phyloP scores from a whole-genome alignment of 2,329 filamentous ascomycete genomes.

The Aspergillus sp. region DNA sequence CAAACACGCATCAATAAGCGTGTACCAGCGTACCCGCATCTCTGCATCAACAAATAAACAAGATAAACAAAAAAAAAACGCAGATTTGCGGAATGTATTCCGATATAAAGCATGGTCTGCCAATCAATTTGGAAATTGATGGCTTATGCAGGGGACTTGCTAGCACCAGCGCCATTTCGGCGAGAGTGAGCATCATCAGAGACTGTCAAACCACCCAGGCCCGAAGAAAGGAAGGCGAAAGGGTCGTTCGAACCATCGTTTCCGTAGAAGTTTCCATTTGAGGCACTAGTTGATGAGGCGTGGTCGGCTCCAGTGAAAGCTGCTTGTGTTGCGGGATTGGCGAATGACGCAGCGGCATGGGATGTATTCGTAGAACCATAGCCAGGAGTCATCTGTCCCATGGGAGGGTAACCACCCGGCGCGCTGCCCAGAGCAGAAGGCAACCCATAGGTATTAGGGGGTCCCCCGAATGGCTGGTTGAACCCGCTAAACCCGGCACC shows the following conservation, averaged over 20 bases:
- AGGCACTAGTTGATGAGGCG: conserved; percentile 72
- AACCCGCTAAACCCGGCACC: conserved; percentile 67
- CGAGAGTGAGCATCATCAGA: conserved; percentile 46
- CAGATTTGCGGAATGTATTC: conserved; percentile 17
- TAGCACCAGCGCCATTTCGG: conserved; percentile 46
- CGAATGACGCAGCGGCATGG: conserved; percentile 83
- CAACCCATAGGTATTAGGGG: conserved; percentile 78
- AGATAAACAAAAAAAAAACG: conserved; percentile 8
- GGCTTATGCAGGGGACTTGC: conserved; percentile 46
- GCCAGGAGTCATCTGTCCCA: conserved; percentile 69
- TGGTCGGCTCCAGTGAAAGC: conserved; percentile 90
- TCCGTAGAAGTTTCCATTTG: conserved; percentile 70
- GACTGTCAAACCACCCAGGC: conserved; percentile 60
- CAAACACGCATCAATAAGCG: conserved; percentile 43
- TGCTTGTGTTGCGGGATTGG: conserved; percentile 89
- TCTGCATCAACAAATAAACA: conserved; percentile 38
- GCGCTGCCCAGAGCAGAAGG: conserved; percentile 81
- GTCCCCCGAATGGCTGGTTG: conserved; percentile 79
- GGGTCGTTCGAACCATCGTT: conserved; percentile 58
- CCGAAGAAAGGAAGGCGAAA: conserved; percentile 64
- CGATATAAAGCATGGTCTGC: conserved; percentile 8
- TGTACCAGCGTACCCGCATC: conserved; percentile 39
- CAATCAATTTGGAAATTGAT: neutral
- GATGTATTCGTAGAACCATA: conserved; percentile 74
- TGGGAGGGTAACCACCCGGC: conserved; percentile 73